phyloP scores from a whole-genome alignment of 768 basidiomycete species.

The Arthromyces matolae region DNA sequence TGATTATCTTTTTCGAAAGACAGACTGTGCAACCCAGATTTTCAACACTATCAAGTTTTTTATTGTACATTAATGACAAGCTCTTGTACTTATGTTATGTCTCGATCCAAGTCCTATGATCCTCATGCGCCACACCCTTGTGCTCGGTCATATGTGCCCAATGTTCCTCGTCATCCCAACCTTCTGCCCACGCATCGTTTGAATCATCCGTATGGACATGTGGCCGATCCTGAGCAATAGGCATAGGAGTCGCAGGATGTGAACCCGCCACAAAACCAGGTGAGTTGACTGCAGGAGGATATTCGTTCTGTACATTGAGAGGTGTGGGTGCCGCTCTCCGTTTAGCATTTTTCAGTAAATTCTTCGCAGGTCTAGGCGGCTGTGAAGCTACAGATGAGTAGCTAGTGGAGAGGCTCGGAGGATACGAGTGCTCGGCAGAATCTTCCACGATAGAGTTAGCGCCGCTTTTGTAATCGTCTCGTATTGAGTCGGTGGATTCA shows the following conservation, averaged over 20 bases:
- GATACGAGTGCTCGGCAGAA: conserved; percentile 53
- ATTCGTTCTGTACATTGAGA: conserved; percentile 29
- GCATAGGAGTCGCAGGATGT: conserved; percentile 4
- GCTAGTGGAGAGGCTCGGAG: conserved; percentile 50
- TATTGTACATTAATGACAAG: no score
- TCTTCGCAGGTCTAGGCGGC: conserved; percentile 30
- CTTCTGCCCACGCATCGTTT: conserved; percentile 42
- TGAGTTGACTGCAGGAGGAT: conserved; percentile 34
- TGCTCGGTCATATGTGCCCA: conserved; percentile 24
- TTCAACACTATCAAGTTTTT: no score
- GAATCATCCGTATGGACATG: conserved; percentile 9
- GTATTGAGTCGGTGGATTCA: conserved; percentile 24
- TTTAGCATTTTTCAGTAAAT: conserved; percentile 36
- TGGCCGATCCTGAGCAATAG: no score
- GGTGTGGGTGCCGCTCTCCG: conserved; percentile 39
- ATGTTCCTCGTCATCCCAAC: conserved; percentile 49
- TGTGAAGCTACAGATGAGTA: conserved; percentile 33
- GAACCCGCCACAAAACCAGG: conserved; percentile 22
- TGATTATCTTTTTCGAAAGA: neutral
- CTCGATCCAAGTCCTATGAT: neutral
- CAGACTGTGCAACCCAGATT: neutral
- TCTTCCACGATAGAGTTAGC: conserved; percentile 32
- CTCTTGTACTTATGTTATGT: no score
- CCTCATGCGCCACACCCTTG: conserved; percentile 34
- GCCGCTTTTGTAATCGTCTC: conserved; percentile 38